Evolutionary conservation across 2,329 filamentous ascomycete genomes (phyloP), one percentile per base, ranked within the genome.

Genomic region (Endoconidiophora polonica): DNA sequence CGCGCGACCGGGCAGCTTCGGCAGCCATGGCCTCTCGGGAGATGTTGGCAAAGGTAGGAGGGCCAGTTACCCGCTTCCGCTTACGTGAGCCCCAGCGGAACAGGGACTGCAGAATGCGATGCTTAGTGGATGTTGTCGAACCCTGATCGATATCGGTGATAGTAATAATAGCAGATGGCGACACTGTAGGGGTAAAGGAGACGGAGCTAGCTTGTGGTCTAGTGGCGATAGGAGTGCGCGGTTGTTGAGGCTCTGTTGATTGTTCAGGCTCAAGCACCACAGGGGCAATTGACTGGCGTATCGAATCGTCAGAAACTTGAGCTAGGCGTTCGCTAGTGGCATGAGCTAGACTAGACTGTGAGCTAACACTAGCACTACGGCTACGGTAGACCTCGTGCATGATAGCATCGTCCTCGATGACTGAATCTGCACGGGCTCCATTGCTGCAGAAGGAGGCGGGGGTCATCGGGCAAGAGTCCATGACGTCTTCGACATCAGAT

Each of bases 1-100:
- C 54, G 73, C 71, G 66, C 22, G 58, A 29, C 53, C 55, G 39
- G 55, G 49, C 12, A 55, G 50, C 37, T 64, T 63, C 14, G 63
- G 60, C 26, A 59, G 61, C 52, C 66, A 64, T 10, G 63, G 55
- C 52, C 56, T 62, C 22, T 63, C 62, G 39, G 63, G 59, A 16
- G 61, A 62, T 48, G 62, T 53, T 53, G 3, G 43, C 42, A 22
- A 53, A 53, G 2, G 47, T 44, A 12, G 4, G 59, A 56, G 33
- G 57, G 12, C 29, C 29, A 9, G 29, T 2, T 10, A 12, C 12
- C 56, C 16, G 60, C 57, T 50, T 59, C 57, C 20, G 59, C 58
- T 46, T 61, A 58, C 14, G 57, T 55, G 40, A 56, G 55, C 12
- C 54, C 54, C 45, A 55, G 39, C 40, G 53, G n/a, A 20, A 56